Evolutionary conservation across 805 yeast species (phyloP), one percentile per base, ranked within the genome.

Genomic region (Myxozyma udenii): DNA sequence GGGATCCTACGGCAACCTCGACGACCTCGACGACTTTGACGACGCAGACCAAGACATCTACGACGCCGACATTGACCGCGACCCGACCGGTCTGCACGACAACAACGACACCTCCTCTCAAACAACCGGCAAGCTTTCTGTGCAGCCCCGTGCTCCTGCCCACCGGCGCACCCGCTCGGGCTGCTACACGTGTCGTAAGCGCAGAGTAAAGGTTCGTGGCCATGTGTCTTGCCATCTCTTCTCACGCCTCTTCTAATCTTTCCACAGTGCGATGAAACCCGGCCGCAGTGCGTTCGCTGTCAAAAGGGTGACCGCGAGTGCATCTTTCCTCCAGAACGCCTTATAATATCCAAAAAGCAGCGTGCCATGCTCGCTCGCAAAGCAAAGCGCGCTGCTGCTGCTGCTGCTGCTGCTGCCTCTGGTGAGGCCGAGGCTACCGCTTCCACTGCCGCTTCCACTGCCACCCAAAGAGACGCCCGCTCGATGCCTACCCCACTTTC

Each of bases 81-180:
- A 4, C n/a, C 7, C 12, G 12, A 18, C n/a, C n/a, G n/a, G n/a
- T n/a, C n/a, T n/a, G n/a, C n/a, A n/a, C n/a, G n/a, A n/a, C n/a
- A n/a, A n/a, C n/a, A n/a, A n/a, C n/a, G n/a, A n/a, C n/a, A n/a
- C n/a, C n/a, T n/a, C n/a, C n/a, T n/a, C n/a, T n/a, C n/a, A n/a
- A n/a, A n/a, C n/a, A n/a, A n/a, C n/a, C n/a, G n/a, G n/a, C n/a
- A n/a, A n/a, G n/a, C n/a, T n/a, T n/a, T n/a, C n/a, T n/a, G n/a
- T n/a, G n/a, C 23, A 24, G 43, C 32, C 33, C 30, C 4, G 12
- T 12, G 19, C 4, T 21, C 48, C 41, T 14, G 33, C 51, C 26
- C 58, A 50, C 24, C 39, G 41, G 16, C 49, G 58, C 7, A 54
- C 58, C 16, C 41, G 58, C 23, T 54, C 58, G 11, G 58, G 58